A percentile compares a stretch with the other conserved stretches of the same genome.
phyloP scores from a whole-genome alignment of 1,284 basidiomycete genomes.

The Trichosporon faecale region DNA sequence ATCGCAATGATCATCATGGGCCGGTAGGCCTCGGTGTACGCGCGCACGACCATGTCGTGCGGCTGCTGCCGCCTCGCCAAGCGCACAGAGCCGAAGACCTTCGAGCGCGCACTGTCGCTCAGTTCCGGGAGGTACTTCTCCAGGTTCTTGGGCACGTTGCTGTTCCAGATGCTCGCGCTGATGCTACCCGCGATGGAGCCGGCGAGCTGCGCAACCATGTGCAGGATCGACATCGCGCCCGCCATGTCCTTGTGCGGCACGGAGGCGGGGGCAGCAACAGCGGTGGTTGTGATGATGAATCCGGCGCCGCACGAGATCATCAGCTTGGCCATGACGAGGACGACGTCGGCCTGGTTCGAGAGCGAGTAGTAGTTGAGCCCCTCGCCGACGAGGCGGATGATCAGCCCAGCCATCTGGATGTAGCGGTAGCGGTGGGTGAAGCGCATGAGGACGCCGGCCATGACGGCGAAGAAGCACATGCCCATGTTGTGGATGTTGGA shows the following conservation, averaged over 20 bases:
- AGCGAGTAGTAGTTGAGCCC: constrained; percentile 17
- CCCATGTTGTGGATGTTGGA: constrained; percentile 43
- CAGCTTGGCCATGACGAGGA: constrained; percentile 42
- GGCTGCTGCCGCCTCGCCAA: constrained; percentile 36
- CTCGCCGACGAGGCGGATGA: constrained; percentile 33
- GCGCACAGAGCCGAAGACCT: constrained; percentile 37
- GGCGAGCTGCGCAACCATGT: constrained; percentile 51
- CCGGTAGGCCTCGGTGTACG: constrained; percentile 37
- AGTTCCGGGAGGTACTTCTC: constrained; percentile 33
- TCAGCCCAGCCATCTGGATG: constrained; percentile 37
- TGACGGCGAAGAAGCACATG: constrained; percentile 47
- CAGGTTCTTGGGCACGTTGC: constrained; percentile 32
- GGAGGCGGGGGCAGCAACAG: constrained; percentile 48
- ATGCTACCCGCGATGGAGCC: constrained; percentile 48
- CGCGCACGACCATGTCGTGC: constrained; percentile 33
- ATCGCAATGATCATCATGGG: constrained; percentile 35
- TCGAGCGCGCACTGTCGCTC: constrained; percentile 31
- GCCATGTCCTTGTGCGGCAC: constrained; percentile 52
- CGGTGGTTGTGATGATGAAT: constrained; percentile 45
- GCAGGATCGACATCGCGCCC: constrained; percentile 47
- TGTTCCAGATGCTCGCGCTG: constrained; percentile 43
- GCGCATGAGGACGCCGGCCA: constrained; percentile 49
- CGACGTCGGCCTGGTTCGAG: constrained; percentile 18
- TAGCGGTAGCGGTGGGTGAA: constrained; percentile 54
- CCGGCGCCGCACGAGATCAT: constrained; percentile 29